Conservation (phyloP, 2,329 filamentous ascomycete species). For the Talaromyces funiculosus region DNA sequence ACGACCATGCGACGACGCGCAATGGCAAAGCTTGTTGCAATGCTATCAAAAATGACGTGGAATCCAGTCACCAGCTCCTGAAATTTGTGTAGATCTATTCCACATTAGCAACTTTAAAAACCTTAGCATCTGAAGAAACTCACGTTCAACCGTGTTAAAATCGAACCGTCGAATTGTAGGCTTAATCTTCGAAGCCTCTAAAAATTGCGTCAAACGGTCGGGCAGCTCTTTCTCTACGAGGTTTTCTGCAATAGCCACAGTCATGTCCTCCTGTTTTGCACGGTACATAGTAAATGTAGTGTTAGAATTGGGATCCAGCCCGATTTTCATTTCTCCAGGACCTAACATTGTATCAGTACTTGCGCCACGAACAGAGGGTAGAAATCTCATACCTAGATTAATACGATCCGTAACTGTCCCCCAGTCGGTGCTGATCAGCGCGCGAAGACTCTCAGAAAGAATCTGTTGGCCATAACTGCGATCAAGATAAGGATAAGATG, state of each 20-base stretch:
- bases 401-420: slow-evolving; percentile 78
- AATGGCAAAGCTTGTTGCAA: slow-evolving; percentile 72
- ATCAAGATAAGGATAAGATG: slow-evolving; percentile 45
- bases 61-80: slow-evolving; percentile 75
- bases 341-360: slow-evolving; percentile 33
- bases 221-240: slow-evolving; percentile 58
- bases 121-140: not conserved
- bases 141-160: slow-evolving; percentile 53
- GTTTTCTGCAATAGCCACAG: slow-evolving; percentile 66
- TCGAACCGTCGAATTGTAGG: slow-evolving; percentile 67
- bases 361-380: not conserved
- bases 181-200: slow-evolving; percentile 52
- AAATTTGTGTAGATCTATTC: slow-evolving; percentile 67
- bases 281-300: slow-evolving; percentile 63
- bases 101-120: not conserved
- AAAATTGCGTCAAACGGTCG: slow-evolving; percentile 57
- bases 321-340: slow-evolving; percentile 65
- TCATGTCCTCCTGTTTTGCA: slow-evolving; percentile 70
- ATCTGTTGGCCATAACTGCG: slow-evolving; percentile 61
- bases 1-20: slow-evolving; percentile 82
- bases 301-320: slow-evolving; percentile 57
- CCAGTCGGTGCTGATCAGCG: slow-evolving; percentile 69
- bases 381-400: slow-evolving; percentile 55
- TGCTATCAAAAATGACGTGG: slow-evolving; percentile 64
- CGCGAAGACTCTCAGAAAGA: slow-evolving; percentile 67